Conservation (phyloP, 345 rosid genomes). For the Sonneratia caseolaris region DNA sequence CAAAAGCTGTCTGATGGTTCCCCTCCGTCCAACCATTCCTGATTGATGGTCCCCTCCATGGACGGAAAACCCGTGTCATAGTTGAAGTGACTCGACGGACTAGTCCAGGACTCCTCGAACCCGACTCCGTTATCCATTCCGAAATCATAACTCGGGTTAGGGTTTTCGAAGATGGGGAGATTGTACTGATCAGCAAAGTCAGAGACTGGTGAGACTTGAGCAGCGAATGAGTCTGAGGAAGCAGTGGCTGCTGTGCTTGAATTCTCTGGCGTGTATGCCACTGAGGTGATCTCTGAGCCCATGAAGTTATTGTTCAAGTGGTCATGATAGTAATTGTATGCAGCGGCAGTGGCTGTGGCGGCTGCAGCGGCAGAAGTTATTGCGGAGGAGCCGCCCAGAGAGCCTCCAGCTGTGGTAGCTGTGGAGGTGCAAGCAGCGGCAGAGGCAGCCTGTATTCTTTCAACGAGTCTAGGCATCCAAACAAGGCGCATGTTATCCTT, state of each 20-base stretch:
- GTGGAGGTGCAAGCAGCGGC: constrained; percentile 16
- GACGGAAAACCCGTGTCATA: constrained; percentile 33
- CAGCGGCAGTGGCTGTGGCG: constrained; percentile 3
- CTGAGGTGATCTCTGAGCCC: background rate
- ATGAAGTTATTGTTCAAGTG: background rate
- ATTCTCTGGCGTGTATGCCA: constrained; percentile 48
- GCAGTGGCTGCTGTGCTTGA: constrained; percentile 46
- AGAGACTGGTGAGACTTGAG: constrained; percentile 51
- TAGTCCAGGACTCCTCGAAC: constrained; percentile 31
- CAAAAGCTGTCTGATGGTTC: constrained; percentile 59
- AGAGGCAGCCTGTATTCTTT: constrained; percentile 72
- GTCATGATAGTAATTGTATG: constrained; percentile 8
- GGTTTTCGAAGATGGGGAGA: constrained; percentile 29
- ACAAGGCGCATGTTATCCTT: constrained; percentile 66
- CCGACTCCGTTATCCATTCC: constrained; percentile 19
- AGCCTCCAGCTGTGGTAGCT: constrained; percentile 13
- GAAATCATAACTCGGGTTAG: constrained; percentile 46
- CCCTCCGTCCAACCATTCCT: constrained; percentile 39
- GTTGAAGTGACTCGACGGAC: constrained; percentile 37
- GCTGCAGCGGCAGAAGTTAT: constrained; percentile 11
- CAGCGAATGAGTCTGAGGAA: constrained; percentile 48
- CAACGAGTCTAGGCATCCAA: constrained; percentile 89
- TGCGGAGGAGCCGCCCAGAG: constrained; percentile 7
- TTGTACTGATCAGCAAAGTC: constrained; percentile 50
- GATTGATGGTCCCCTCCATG: constrained; percentile 32